Percentiles rank a stretch among this genome's conserved stretches.
Conservation (phyloP, 2,329 filamentous ascomycete species). For the Fusarium pseudograminearum region DNA sequence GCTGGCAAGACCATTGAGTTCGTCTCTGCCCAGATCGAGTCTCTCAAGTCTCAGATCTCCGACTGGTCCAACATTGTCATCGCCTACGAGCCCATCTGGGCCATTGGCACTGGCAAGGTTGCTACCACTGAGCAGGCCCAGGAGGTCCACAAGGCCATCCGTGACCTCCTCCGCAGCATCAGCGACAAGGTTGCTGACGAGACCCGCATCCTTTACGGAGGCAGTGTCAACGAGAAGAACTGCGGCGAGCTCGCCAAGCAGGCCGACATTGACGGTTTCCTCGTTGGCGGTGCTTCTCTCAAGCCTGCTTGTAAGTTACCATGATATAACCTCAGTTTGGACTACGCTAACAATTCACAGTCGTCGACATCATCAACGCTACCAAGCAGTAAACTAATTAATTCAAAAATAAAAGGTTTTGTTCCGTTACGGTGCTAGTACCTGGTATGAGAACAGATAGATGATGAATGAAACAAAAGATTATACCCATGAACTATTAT, state of each 20-base stretch:
- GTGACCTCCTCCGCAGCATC: constrained; percentile 86
- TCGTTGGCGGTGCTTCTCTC: constrained; percentile 94
- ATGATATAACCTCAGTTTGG: constrained; percentile 10
- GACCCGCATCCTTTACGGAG: constrained; percentile 96
- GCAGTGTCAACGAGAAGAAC: constrained; percentile 98
- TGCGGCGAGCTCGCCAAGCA: constrained; percentile 92
- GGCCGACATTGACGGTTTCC: constrained; percentile 96
- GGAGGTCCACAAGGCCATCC: constrained; percentile 93
- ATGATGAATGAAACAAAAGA: constrained; percentile 44
- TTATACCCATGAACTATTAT: constrained; percentile 38
- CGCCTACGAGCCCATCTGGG: constrained; percentile 99
- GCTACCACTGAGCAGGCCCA: constrained; percentile 90
- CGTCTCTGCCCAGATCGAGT: constrained; percentile 85
- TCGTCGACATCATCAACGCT: constrained; percentile 71
- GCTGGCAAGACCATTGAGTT: constrained; percentile 85
- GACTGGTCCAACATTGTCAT: constrained; percentile 97
- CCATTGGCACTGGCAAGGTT: constrained; percentile 92
- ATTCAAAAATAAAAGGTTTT: constrained; percentile 35
- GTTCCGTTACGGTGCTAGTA: constrained; percentile 11
- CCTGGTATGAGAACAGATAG: constrained; percentile 29
- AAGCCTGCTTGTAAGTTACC: constrained; percentile 89
- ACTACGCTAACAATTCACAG: constrained; percentile 48
- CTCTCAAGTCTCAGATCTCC: constrained; percentile 79
- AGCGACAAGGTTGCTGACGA: constrained; percentile 80
- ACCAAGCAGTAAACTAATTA: constrained; percentile 57